Evolutionary conservation across 2,329 filamentous ascomycete species (phyloP), one percentile per base, ranked within the genome.

Genomic region (Cladosporium austrohemisphaericum): DNA sequence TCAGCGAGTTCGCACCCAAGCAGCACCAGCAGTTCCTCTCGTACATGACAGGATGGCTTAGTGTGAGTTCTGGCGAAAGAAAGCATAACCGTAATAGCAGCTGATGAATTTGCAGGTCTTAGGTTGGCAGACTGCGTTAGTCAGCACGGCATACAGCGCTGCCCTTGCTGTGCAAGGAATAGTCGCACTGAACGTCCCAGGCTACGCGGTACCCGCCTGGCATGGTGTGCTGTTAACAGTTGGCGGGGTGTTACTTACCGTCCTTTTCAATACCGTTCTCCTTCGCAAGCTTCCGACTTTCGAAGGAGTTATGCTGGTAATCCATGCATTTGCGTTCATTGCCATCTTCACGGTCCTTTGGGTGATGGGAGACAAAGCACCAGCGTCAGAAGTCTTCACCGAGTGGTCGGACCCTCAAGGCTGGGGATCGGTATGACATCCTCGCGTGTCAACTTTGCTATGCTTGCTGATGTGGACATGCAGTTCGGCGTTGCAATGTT

Each of bases 161-260:
- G 41, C 41, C 7, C 41, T 44, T 4, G 41, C 41, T 10, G 29
- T 44, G 8, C 41, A 44, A 16, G 71, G 71, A 0, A 52, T 74
- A 10, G 62, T 71, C 11, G 63, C 71, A 16, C 53, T 74, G 33
- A 72, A 72, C 47, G 57, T 69, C 29, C 60, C 63, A 1, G 56
- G 57, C 3, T 74, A 73, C 49, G 52, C 54, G 10, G 63, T 66
- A 3, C 59, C 71, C 33, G 51, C 62, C 40, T 74, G 70, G 70
- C 71, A 73, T 47, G 71, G 66, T 5, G 73, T 71, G 2, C 57
- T 73, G 47, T 52, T 74, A 3, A 55, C 49, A 1, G 40, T 57
- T 16, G 43, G 32, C 16, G 23, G 18, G n/a, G 25, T 11, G 6
- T 28, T 46, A 7, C 29, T 46, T 8, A 46, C 52, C n/a, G 49